phyloP scores from a whole-genome alignment of 306 rosid species.

The Quercus cerris region DNA sequence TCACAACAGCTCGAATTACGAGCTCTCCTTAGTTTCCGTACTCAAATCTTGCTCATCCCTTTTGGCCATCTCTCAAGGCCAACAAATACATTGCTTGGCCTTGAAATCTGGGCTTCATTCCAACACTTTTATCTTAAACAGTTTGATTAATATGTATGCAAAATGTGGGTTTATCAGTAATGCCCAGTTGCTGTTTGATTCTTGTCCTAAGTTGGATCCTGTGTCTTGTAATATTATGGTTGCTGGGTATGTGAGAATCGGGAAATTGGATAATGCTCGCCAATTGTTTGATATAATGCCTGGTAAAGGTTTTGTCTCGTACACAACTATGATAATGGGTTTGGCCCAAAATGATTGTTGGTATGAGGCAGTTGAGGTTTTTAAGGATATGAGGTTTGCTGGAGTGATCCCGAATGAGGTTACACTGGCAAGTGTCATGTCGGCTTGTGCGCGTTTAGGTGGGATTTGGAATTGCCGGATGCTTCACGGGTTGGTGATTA shows the following conservation, averaged over 20 bases:
- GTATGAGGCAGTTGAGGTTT: slow-evolving; percentile 60
- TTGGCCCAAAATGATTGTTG: slow-evolving; percentile 58
- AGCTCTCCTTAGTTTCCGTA: slow-evolving; percentile 60
- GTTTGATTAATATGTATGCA: slow-evolving; percentile 72
- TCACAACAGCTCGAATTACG: slow-evolving; percentile 34
- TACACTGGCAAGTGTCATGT: slow-evolving; percentile 65
- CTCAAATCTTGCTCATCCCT: slow-evolving; percentile 69
- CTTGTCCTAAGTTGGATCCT: slow-evolving; percentile 41
- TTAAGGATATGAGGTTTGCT: slow-evolving; percentile 59
- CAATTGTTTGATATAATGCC: slow-evolving; percentile 72
- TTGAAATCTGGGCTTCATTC: slow-evolving; percentile 60
- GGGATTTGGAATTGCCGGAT: slow-evolving; percentile 55
- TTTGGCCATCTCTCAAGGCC: slow-evolving; percentile 47
- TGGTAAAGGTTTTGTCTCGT: slow-evolving; percentile 58
- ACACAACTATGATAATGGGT: slow-evolving; percentile 85
- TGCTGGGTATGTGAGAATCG: slow-evolving; percentile 56
- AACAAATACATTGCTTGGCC: slow-evolving; percentile 58
- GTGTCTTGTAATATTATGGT: slow-evolving; percentile 86
- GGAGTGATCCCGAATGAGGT: slow-evolving; percentile 66
- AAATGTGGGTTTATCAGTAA: slow-evolving; percentile 54
- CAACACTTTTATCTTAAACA: slow-evolving; percentile 59
- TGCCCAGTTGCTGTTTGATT: slow-evolving; percentile 49
- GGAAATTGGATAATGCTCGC: slow-evolving; percentile 58
- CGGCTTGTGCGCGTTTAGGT: slow-evolving; percentile 56
- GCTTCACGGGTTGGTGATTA: slow-evolving; percentile 66